Evolutionary conservation across 345 rosid genomes (phyloP), one percentile per base, ranked within the genome.

Genomic region (Eucalyptus pauciflora): DNA sequence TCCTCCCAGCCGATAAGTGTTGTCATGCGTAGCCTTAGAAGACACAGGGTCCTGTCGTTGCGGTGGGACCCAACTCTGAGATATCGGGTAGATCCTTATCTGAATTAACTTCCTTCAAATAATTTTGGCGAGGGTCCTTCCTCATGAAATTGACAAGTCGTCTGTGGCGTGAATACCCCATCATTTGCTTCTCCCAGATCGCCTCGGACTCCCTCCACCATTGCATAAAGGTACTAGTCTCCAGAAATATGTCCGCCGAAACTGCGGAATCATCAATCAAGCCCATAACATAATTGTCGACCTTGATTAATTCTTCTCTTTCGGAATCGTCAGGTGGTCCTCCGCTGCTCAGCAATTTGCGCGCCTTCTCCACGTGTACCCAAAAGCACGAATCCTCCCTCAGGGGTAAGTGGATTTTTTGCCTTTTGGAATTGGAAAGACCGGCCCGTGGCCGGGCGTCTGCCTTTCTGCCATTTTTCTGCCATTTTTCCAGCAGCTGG

Each of bases 311-410:
- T 27, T 8, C 8, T 5, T 37, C 37, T 37, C 22, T 52, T 58
- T 29, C 86, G 90, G 50, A 27, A 87, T 56, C 3, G 45, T 43
- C 45, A 1, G 7, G 6, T 43, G 45, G 45, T 43, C 45, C 45
- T 43, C 45, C 45, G 45, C 69, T 58, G 22, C 45, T 88, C 80
- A 91, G 64, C 71, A 12, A 7, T 13, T 90, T 81, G 88, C 37
- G 96, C 95, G 96, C 95, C 86, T 96, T 96, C 91, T 97, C 98
- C 27, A 97, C 99, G 8, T 89, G 86, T 20, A 94, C 94, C 99
- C 99, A 97, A 0, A 52, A 52, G 56, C 56, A 52, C 4, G 22
- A 52, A 52, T 16, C 56, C 24, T 52, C 22, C 22, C 9, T 52
- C 56, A 4, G 20, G 8, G 0, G 22, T 16, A 24, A 52, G 2